Base-by-base conservation (phyloP, 495 filamentous ascomycete genomes). In the Talaromyces proteolyticus region DNA sequence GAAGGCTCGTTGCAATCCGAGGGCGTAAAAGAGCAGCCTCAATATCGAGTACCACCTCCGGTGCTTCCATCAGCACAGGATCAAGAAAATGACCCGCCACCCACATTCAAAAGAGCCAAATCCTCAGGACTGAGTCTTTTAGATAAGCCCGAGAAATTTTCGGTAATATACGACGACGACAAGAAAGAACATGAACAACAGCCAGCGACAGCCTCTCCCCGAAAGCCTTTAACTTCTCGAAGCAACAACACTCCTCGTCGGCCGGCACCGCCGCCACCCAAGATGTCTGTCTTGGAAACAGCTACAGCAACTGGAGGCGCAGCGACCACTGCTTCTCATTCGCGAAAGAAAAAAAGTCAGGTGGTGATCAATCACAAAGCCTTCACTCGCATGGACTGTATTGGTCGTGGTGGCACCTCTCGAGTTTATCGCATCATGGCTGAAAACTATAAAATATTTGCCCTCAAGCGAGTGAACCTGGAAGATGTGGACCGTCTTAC, bases 391-490 rank as follows among this genome's bases (percentile, higher is more conserved):
- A 77, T 97, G 47, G 92, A 95, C 61, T 87, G 84, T 49, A 86
- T 98, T 47, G 93, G 94, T 2, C 84, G 89, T 38, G 93, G 93
- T 49, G 93, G 93, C 19, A 95, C 88, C 52, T 87, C 87, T 24
- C 87, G 91, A 55, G 93, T 98, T 1, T 98, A 96, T 62, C 87
- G 91, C 38, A 93, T 98, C 6, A 94, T 95, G 78, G 92, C 93
- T 0, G 94, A 97, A 59, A 97, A 93, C 61, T 89, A 84, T 53
- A 94, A 91, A 66, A 87, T 93, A 61, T 89, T 96, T 58, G 93
- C 93, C 1, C 69, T 98, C 49, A 98, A 98, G 69, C 78, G 89
- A 39, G 93, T 97, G 4, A 89, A 91, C 3, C 75, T 97, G 14
- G 89, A 95, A 56, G 87, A 90, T 50, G 84, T 86, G n/a, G 91